Evolutionary conservation across 495 filamentous ascomycete species (phyloP), one percentile per base, ranked within the genome.

Genomic region (Tuber borchii): DNA sequence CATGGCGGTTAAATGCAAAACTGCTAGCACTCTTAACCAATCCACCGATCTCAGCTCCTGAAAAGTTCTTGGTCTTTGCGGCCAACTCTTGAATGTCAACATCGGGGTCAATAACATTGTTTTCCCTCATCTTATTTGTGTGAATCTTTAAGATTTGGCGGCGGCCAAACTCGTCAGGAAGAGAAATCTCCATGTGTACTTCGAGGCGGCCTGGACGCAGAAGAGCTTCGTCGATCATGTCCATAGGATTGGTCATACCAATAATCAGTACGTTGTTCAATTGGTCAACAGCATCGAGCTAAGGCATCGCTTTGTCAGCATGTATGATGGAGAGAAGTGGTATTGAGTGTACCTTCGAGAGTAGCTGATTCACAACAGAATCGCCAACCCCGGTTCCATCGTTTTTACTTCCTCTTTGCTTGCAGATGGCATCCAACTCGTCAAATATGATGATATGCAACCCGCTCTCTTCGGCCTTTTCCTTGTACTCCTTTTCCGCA

Each of bases 381-480:
- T 99, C 95, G 70, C 95, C 95, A 46, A 98, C 95, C 77, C 95
- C 95, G 34, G 95, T 98, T 75, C 95, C 94, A 78, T 92, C 92
- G 72, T 91, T 93, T 44, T 90, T 90, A 71, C 91, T 93, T 37
- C 95, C 95, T 91, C 95, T 90, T 85, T 99, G 96, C 87, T 97
- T 99, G 85, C 95, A 98, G 17, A 98, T 95, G 17, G 95, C 95
- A 85, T 99, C 95, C 71, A 98, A 84, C 85, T 99, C 95, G 82
- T 99, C 95, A 79, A 98, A 99, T 76, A 99, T 99, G 84, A 99
- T 98, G 81, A 99, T 97, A 84, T 99, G 95, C 26, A 98, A 87
- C 20, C 90, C 93, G 80, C 93, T 97, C 83, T 97, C 94, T 77
- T 98, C 95, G 16, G 94, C 95, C 84, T 95, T 98, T 84, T 97